Base-by-base conservation (phyloP, 1,284 basidiomycete species). In the Puccinia hordei region DNA sequence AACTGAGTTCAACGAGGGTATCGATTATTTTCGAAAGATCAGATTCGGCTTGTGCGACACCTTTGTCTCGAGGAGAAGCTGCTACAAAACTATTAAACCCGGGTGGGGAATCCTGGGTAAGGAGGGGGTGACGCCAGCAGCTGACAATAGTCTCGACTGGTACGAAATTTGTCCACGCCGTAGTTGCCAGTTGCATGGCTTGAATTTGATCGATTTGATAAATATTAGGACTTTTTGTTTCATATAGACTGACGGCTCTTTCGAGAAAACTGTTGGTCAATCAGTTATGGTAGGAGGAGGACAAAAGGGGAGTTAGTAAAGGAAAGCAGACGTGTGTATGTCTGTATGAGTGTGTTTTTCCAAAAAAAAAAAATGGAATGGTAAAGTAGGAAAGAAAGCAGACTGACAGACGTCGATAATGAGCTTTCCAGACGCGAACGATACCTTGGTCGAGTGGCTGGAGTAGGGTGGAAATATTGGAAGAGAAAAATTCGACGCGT, bases 161-260 rank as follows among this genome's bases (percentile, higher is more conserved):
- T 2, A 73, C 55, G n/a, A 57, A 73, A 49, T 38, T 73, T 22
- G 33, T 55, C 72, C 72, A 73, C 3, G 72, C 72, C 13, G 72
- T 59, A 10, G 51, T 55, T 2, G 72, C 72, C 51, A 73, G 41
- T 46, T 73, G 51, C 51, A 73, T 73, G 51, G 72, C 72, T 38
- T 73, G 53, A n/a, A 73, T 49, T 61, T 59, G 72, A 59, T 73
- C 72, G 30, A 73, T 33, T 57, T 73, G 53, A 73, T 73, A 73
- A 24, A 73, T 73, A 30, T 73, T 73, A 4, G 49, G 19, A 38
- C 41, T 55, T n/a, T 73, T 55, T n/a, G 51, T 17, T 46, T 73
- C 53, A 33, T 46, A 73, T 24, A 57, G 55, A 24, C 35, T 46
- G 24, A 57, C n/a, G 33, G 53, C 51, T 19, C 72, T 51, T 41